A percentile compares a stretch with the other conserved stretches of the same genome.
Conservation (phyloP, 2,329 filamentous ascomycete genomes). For the Boeremia exigua region DNA sequence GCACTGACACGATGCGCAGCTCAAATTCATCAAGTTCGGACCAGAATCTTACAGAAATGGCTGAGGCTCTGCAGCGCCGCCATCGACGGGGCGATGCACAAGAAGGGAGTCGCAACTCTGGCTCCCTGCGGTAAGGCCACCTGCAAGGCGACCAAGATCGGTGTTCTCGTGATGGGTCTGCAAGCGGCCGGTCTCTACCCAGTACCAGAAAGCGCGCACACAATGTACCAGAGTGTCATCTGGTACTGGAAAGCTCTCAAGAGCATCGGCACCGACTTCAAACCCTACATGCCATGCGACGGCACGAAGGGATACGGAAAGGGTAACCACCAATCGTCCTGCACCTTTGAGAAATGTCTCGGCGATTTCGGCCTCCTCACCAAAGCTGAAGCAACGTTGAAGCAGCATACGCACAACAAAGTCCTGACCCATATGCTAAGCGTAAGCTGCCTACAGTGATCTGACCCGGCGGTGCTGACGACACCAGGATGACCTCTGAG, state of each 20-base stretch:
- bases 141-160: background rate
- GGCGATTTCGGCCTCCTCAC: constrained; percentile 1
- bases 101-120: background rate
- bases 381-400: background rate
- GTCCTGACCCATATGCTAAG: background rate
- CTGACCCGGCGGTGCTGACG: background rate
- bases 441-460: background rate
- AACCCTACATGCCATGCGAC: background rate
- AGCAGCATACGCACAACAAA: background rate
- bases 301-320: background rate
- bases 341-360: background rate
- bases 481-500: background rate
- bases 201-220: background rate
- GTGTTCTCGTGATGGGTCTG: background rate
- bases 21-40: background rate
- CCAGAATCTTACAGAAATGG: background rate
- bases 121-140: background rate
- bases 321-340: background rate
- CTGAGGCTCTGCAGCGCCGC: background rate
- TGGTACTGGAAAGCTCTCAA: constrained; percentile 1
- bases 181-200: background rate
- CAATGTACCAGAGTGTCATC: background rate
- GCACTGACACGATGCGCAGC: background rate
- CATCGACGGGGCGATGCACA: background rate
- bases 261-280: background rate